Percentiles rank a stretch among this genome's conserved stretches.
These are phyloP conservation scores for Aspergillus pseudoglaucus DNA, from an alignment of 2,329 filamentous ascomycete species.

Conservation along the genomic window DNA sequence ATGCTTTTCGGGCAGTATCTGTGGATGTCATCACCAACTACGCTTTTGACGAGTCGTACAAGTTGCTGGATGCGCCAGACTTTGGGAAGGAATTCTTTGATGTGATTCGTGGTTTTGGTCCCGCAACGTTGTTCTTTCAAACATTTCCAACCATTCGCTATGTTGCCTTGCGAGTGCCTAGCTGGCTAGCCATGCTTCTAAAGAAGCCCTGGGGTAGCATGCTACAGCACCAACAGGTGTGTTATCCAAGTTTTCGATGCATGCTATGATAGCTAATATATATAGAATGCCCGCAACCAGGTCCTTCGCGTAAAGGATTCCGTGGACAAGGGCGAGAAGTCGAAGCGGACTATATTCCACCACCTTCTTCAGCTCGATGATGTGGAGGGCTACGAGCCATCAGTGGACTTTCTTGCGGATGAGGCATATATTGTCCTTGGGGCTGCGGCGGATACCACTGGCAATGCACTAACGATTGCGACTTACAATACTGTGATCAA, in stretches of 20 bases:
- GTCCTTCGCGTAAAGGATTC: slow-evolving; percentile 13
- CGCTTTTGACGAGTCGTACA: slow-evolving; percentile 17
- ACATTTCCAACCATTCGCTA: slow-evolving; percentile 14
- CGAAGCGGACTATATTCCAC: slow-evolving; percentile 17
- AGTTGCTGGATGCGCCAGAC: slow-evolving; percentile 11
- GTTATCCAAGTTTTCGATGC: background rate
- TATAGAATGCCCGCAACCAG: slow-evolving; percentile 9
- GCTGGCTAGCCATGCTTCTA: slow-evolving; percentile 11
- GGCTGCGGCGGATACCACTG: slow-evolving; percentile 30
- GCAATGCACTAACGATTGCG: slow-evolving; percentile 28
- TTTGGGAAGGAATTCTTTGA: slow-evolving; percentile 16
- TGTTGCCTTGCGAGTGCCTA: slow-evolving; percentile 10
- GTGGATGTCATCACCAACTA: slow-evolving; percentile 26
- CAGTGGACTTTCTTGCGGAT: slow-evolving; percentile 19
- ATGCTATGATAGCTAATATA: too few species aligned
- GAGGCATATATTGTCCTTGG: slow-evolving; percentile 21
- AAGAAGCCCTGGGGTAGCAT: slow-evolving; percentile 9
- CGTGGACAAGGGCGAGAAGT: slow-evolving; percentile 10
- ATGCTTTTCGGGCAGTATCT: slow-evolving; percentile 20
- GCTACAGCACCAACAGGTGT: slow-evolving; percentile 12
- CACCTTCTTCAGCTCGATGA: slow-evolving; percentile 12
- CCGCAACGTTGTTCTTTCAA: slow-evolving; percentile 18
- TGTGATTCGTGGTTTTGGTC: slow-evolving; percentile 14
- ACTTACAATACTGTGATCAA: slow-evolving; percentile 24
- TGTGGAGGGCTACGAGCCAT: slow-evolving; percentile 12